Conservation (phyloP, 108 stramenopile species). For the Cyclotella kingstonii region DNA sequence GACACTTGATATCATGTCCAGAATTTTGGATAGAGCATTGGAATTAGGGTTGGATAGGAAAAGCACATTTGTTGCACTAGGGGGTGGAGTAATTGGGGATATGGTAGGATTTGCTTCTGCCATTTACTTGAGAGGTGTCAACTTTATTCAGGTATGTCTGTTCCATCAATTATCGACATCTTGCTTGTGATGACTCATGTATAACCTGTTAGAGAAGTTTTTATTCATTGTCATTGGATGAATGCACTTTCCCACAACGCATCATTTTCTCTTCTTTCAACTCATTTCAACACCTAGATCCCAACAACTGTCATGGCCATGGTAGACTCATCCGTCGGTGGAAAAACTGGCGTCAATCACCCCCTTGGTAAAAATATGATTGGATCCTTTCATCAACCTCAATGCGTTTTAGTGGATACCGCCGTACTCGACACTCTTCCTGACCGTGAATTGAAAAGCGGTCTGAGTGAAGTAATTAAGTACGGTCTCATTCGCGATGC, state of each 20-base stretch:
- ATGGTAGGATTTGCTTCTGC: conserved; percentile 98
- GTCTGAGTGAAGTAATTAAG: conserved; percentile 94
- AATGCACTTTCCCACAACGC: not conserved
- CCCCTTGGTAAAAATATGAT: conserved; percentile 98
- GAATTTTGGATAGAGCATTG: conserved; percentile 74
- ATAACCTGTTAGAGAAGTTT: too few relatives aligned
- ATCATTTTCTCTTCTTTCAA: not conserved
- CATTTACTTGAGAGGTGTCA: conserved; percentile 95
- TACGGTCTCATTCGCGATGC: conserved; percentile 92
- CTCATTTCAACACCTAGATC: conserved; percentile 22
- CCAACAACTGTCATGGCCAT: conserved; percentile 99
- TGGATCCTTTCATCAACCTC: conserved; percentile 97
- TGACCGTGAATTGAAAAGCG: conserved; percentile 91
- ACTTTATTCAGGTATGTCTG: conserved; percentile 87
- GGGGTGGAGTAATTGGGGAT: conserved; percentile 98
- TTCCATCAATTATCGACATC: too few relatives aligned
- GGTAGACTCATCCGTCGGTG: conserved; percentile 97
- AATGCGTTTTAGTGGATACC: conserved; percentile 91
- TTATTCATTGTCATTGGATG: not conserved
- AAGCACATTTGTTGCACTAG: conserved; percentile 91
- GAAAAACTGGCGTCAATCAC: conserved; percentile 98
- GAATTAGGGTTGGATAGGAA: conserved; percentile 82
- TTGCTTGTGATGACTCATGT: not conserved
- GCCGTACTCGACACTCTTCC: conserved; percentile 84
- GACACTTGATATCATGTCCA: conserved; percentile 59